Conservation (phyloP, 176 grass and related monocot species). For the Triticum urartu region DNA sequence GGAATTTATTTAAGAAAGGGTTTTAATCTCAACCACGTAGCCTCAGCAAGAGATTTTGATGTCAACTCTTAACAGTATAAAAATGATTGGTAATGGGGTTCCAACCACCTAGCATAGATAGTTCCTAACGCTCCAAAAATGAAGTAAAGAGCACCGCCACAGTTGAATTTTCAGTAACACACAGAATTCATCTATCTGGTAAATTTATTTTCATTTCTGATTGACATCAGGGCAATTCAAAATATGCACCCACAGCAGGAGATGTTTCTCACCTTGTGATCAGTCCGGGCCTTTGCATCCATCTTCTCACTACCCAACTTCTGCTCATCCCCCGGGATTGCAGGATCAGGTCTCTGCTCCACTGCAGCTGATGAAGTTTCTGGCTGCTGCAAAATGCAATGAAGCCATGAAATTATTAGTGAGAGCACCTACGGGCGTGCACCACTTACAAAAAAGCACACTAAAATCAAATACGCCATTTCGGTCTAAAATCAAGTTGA, state of each 20-base stretch:
- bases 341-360: background rate
- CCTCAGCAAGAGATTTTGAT: slow-evolving; percentile 1
- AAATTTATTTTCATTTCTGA: slow-evolving; percentile 2
- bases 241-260: background rate
- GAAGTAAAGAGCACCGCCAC: background rate
- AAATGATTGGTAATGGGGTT: background rate
- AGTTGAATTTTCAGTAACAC: background rate
- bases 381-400: background rate
- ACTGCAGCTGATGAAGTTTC: background rate
- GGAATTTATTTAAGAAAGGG: background rate
- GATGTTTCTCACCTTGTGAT: background rate
- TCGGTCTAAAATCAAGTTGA: background rate
- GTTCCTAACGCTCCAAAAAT: background rate
- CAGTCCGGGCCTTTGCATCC: background rate
- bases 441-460: background rate
- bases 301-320: background rate
- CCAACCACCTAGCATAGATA: background rate
- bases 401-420: background rate
- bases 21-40: background rate
- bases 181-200: background rate
- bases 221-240: background rate
- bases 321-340: background rate
- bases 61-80: background rate
- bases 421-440: background rate
- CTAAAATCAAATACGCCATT: background rate